Base-by-base conservation (phyloP, 1,284 basidiomycete genomes). In the Ustilago curta region DNA sequence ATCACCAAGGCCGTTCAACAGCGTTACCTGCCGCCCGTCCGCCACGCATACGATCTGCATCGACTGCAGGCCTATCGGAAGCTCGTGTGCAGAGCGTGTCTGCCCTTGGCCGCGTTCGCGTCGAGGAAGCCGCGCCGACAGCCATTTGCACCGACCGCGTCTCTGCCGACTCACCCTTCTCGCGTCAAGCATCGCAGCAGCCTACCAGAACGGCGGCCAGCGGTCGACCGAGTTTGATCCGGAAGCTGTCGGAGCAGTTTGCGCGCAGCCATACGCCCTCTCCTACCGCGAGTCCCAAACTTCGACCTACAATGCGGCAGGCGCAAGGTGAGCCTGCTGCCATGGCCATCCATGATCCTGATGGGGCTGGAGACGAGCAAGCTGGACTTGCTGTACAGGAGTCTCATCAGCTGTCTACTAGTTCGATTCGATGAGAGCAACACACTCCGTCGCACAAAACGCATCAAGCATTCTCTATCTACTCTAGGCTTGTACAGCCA, bases 171-270 rank as follows among this genome's bases (percentile, higher is more conserved):
- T 57, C 68, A 21, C 18, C 68, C 0, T 40, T 65, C 25, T 16
- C 45, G 12, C 45, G 42, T 18, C 47, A 51, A 21, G 8, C 51
- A 8, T 8, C 39, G 39, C 45, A 35, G 23, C 45, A 35, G 23
- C 21, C 14, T 25, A n/a, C 31, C 19, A 47, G 21, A 29, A 31
- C 25, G 18, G 54, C 39, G 7, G 51, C 27, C 21, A 27, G 21
- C 11, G 59, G 59, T 7, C 44, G 61, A 9, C 70, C 70, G 1
- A 56, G 60, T 14, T 25, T 73, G 54, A 51, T 73, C n/a, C 27
- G 70, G 35, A 73, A 67, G 58, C 56, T 73, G 3, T 68, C 70
- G 5, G 64, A 68, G 52, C 65, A 73, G 35, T 63, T 73, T 51
- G 65, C 57, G 1, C 31, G 60, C 8, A 63, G 57, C 12, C 60